Evolutionary conservation across 2,329 filamentous ascomycete species (phyloP).

Genomic region (Scedosporium dehoogii): DNA sequence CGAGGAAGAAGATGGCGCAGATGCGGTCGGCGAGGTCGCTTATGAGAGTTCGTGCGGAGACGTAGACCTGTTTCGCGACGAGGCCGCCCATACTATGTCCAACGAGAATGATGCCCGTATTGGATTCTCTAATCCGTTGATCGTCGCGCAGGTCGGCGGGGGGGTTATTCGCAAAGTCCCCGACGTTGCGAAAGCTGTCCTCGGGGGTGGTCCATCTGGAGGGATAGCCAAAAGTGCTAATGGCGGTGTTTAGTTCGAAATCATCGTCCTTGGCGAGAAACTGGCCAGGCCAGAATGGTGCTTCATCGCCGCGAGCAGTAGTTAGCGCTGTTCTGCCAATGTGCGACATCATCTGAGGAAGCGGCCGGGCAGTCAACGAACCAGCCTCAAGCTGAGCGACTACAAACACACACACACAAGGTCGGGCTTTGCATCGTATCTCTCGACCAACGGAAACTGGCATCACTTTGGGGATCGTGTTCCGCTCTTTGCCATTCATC

Average conservation of each 20-base stretch:
- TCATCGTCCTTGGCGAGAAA: background rate
- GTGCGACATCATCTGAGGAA: too few species aligned
- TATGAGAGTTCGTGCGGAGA: background rate
- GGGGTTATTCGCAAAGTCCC: background rate
- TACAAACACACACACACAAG: too few species aligned
- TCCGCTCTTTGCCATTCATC: too few species aligned
- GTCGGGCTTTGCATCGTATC: too few species aligned
- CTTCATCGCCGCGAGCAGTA: background rate
- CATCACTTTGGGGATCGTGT: too few species aligned
- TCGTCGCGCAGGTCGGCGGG: background rate
- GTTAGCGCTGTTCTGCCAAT: too few species aligned
- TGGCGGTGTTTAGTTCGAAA: background rate
- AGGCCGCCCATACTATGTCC: background rate
- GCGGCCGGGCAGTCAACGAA: too few species aligned
- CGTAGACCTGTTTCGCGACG: background rate
- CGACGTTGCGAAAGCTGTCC: background rate
- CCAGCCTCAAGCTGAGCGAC: too few species aligned
- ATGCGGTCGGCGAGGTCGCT: background rate
- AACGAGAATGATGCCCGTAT: background rate
- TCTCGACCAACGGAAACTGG: too few species aligned
- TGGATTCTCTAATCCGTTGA: background rate
- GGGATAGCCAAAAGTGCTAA: background rate
- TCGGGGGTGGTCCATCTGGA: background rate
- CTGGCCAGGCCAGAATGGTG: background rate
- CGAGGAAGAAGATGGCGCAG: background rate